Percentiles rank a stretch among this genome's conserved stretches.
Evolutionary conservation across 768 basidiomycete genomes (phyloP).

Genomic region (Tremella fuciformis): DNA sequence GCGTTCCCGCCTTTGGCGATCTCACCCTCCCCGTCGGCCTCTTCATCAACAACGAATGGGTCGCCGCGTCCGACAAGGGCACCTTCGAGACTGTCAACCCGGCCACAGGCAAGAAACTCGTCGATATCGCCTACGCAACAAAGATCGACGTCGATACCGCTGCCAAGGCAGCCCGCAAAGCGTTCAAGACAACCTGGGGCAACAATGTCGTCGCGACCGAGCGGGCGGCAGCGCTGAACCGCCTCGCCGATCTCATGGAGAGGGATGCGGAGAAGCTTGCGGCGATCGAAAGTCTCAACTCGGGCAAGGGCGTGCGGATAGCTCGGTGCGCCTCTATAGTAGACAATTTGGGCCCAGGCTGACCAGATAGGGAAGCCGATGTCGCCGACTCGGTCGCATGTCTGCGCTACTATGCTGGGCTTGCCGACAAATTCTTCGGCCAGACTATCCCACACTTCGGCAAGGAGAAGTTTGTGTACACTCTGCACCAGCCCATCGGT

Average conservation of each 20-base stretch:
- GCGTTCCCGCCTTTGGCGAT: conserved; percentile 16
- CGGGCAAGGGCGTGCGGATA: conserved; percentile 57
- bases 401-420: conserved; percentile 77
- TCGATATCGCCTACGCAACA: conserved; percentile 60
- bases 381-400: conserved; percentile 56
- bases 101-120: conserved; percentile 60
- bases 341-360: not conserved
- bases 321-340: conserved; percentile 19
- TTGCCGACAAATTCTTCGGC: conserved; percentile 78
- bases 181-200: conserved; percentile 55
- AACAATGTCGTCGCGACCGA: conserved; percentile 44
- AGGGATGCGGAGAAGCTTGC: conserved; percentile 63
- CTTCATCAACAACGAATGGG: conserved; percentile 19
- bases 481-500: conserved; percentile 63
- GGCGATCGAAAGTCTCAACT: conserved; percentile 68
- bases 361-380: conserved; percentile 59
- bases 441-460: conserved; percentile 67
- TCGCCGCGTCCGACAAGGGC: conserved; percentile 16
- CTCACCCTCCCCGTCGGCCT: conserved; percentile 21
- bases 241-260: conserved; percentile 67
- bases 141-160: conserved; percentile 72
- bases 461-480: conserved; percentile 63
- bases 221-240: conserved; percentile 61
- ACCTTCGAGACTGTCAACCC: conserved; percentile 54
- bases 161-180: conserved; percentile 56